Evolutionary conservation across 129 eudicot species (phyloP).

Genomic region (Flaveria sonorensis): DNA sequence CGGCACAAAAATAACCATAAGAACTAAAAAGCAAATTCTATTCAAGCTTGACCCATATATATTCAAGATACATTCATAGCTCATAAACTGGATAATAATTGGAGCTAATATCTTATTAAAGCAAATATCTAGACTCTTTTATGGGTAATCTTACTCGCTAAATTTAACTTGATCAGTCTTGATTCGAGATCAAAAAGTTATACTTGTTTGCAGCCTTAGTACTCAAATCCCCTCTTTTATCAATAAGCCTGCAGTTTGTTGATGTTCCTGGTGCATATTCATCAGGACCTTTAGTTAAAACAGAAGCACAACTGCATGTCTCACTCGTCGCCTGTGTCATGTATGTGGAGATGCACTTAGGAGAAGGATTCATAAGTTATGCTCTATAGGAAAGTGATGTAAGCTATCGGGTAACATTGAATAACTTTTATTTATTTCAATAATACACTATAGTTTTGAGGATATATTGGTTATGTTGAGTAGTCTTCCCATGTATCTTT

Average conservation of each 20-base stretch:
- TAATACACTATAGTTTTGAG: conserved; percentile 9
- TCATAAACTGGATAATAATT: neutral
- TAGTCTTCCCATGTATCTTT: conserved; percentile 2
- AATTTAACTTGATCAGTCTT: neutral
- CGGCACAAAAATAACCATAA: neutral
- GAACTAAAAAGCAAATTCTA: neutral
- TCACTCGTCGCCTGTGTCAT: neutral
- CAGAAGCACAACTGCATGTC: conserved; percentile 1
- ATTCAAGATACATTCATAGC: conserved; percentile 5
- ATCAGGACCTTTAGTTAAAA: neutral
- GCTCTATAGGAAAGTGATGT: neutral
- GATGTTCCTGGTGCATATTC: neutral
- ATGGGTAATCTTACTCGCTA: neutral
- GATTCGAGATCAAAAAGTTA: neutral
- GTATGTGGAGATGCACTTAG: neutral
- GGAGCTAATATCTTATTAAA: conserved; percentile 3
- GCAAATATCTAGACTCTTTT: neutral
- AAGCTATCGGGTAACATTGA: conserved; percentile 10
- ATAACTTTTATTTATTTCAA: conserved; percentile 18
- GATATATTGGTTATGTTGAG: conserved; percentile 10
- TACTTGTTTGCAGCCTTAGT: neutral
- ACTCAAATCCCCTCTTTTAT: neutral
- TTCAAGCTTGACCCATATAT: neutral
- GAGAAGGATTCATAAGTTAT: neutral
- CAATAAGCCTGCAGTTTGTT: neutral